Base-by-base conservation (phyloP, 139 green algal species). In the Axilococcus clingmanii region DNA sequence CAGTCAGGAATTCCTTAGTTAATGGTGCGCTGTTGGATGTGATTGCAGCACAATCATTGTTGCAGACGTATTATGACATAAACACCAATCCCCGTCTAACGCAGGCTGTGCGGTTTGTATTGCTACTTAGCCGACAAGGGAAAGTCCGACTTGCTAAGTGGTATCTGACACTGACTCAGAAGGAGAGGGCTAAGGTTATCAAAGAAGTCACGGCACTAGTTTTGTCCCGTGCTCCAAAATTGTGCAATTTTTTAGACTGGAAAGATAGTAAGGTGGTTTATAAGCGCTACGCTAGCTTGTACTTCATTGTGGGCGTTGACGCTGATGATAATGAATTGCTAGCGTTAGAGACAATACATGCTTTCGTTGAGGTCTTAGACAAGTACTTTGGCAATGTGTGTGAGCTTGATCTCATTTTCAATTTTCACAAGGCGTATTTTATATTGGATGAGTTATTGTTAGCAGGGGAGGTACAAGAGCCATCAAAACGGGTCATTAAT, bases 351-450 rank as follows among this genome's bases (percentile, higher is more conserved):
- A 79, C 86, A 40, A 94, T 99, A 58, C 92, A 99, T 59, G 76
- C 93, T 50, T 98, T 87, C 68, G 91, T 97, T n/a, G 64, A 80
- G 40, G 79, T 89, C 3, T 63, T 96, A 28, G 86, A 96, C 52
- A 71, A 72, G 22, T 97, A 97, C 68, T 99, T 99, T 76, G 86
- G 87, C 48, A 97, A 97, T 59, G 92, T 99, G 42, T 98, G 92
- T 55, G 92, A 99, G 77, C 80, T 99, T 42, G 92, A 99, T 70
- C 79, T 99, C 15, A 95, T 99, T 38, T 99, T 97, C 79, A 96
- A 99, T 66, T 52, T 42, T 17, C 25, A 63, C 48, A 77, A 80
- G 83, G 80, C 91, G 1, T 97, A 99, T 75, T 97, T 93, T 76
- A 94, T 98, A 55, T 75, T 99, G 51, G 92, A 99, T 51, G 91